Percentiles rank a stretch among this genome's conserved stretches.
phyloP scores from a whole-genome alignment of 2,329 filamentous ascomycete genomes.

The Colletotrichum godetiae region DNA sequence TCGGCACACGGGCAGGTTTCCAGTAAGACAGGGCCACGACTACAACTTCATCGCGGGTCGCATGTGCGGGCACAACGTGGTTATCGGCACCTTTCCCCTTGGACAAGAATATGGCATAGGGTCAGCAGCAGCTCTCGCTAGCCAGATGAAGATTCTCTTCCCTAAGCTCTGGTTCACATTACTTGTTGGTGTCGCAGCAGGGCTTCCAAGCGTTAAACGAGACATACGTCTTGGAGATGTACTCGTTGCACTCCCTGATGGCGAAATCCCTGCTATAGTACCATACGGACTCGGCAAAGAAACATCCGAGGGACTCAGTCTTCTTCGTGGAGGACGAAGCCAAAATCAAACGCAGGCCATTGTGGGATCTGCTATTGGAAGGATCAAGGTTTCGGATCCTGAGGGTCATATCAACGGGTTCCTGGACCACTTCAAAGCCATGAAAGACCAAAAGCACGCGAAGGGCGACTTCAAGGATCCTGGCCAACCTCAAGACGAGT shows the following conservation, averaged over 20 bases:
- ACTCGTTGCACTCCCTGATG: conserved; percentile 43
- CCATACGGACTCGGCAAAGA: conserved; percentile 50
- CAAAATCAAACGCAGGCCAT: conserved; percentile 44
- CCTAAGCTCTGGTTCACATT: conserved; percentile 50
- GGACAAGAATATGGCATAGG: conserved; percentile 49
- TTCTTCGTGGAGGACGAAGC: conserved; percentile 39
- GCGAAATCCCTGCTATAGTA: conserved; percentile 42
- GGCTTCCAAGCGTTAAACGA: conserved; percentile 44
- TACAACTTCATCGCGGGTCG: conserved; percentile 50
- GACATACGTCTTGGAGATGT: conserved; percentile 54
- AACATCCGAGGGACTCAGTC: conserved; percentile 40
- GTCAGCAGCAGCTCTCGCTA: conserved; percentile 47
- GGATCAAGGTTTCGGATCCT: conserved; percentile 33
- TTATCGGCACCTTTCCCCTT: conserved; percentile 47
- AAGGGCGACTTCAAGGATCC: conserved; percentile 40
- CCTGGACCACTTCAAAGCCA: no score
- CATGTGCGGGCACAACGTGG: conserved; percentile 48
- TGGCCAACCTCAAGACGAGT: conserved; percentile 7
- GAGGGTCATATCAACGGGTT: no score
- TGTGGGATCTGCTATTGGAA: conserved; percentile 48
- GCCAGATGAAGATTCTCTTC: conserved; percentile 48
- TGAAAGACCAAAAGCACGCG: no score
- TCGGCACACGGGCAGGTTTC: conserved; percentile 45
- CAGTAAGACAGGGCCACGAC: conserved; percentile 45
- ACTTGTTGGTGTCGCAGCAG: conserved; percentile 50